A percentile compares a stretch with the other conserved stretches of the same genome.
phyloP scores from a whole-genome alignment of 2,329 filamentous ascomycete species.

The Incumbomyces lentus region DNA sequence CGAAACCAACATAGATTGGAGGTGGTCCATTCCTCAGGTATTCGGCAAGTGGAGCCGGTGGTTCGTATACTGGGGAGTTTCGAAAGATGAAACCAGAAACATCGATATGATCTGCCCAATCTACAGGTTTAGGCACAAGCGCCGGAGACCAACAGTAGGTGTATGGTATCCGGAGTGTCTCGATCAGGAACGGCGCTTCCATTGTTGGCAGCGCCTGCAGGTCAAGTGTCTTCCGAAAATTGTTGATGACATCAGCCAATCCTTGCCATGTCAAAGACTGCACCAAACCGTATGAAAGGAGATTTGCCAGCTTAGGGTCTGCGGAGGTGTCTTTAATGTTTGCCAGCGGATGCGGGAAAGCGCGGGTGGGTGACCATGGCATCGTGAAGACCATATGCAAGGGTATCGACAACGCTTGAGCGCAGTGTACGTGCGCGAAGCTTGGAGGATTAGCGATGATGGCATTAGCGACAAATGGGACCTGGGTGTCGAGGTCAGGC shows the following conservation, averaged over 20 bases:
- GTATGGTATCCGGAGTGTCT: conserved; percentile 31
- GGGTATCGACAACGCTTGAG: conserved; percentile 40
- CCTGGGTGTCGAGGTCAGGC: background rate
- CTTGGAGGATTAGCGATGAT: conserved; percentile 47
- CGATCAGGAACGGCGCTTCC: conserved; percentile 29
- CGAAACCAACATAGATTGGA: conserved; percentile 48
- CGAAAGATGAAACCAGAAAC: conserved; percentile 40
- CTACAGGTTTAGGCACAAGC: conserved; percentile 31
- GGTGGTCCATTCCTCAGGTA: conserved; percentile 40
- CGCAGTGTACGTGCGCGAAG: conserved; percentile 44
- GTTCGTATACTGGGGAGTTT: conserved; percentile 28
- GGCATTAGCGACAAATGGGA: conserved; percentile 43
- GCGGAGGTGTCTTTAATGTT: conserved; percentile 32
- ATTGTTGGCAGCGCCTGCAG: conserved; percentile 30
- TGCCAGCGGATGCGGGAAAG: conserved; percentile 41
- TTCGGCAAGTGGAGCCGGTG: conserved; percentile 28
- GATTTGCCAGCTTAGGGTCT: conserved; percentile 32
- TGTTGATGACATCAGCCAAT: conserved; percentile 38
- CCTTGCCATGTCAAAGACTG: conserved; percentile 43
- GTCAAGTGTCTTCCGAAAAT: conserved; percentile 30
- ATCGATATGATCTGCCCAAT: conserved; percentile 31
- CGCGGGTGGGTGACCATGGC: conserved; percentile 38
- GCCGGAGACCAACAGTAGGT: conserved; percentile 39
- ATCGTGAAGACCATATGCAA: conserved; percentile 45
- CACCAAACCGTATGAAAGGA: conserved; percentile 37